Evolutionary conservation across 306 rosid species (phyloP), one percentile per base, ranked within the genome.

Genomic region (Arachis stenosperma): DNA sequence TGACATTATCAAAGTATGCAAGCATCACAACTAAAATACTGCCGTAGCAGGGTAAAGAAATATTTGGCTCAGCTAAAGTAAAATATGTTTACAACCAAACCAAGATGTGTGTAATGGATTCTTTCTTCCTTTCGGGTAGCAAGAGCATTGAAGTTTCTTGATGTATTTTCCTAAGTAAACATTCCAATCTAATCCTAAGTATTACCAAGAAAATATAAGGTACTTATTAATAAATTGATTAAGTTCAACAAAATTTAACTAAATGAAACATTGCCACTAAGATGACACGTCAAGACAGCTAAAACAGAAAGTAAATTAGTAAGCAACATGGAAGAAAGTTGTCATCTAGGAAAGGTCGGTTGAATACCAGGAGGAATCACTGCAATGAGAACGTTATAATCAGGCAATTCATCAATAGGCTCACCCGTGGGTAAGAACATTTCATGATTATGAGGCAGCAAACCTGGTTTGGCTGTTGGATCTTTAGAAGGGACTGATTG

Each of bases 371-470:
- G 92, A 70, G 46, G 85, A 75, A 88, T 74, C 50, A 85, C 65
- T 48, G 95, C 79, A 81, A 91, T 77, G 67, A 98, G 97, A 82
- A 55, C 74, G 81, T 74, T 87, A 11, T 76, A 67, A 30, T 51
- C 82, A 55, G 80, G 81, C 50, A 83, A 46, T 15, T 69, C 89
- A 64, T 67, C 80, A 56, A 85, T 46, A 12, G 99, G 99, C 87
- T 95, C 99, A 69, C 88, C 91, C 84, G 91, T 95, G 59, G 99
- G 97, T 61, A 47, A 50, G 52, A 88, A 37, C 61, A 88, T 67
- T 27, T 77, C 71, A 64, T 46, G 80, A 73, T 50, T 8, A 54
- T 8, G 51, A 44, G 81, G 69, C 52, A 54, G 14, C 14, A 44
- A 75, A 59, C 91, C 75, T 5, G 79, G 58, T 57, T 76, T 84